These are phyloP conservation scores for Neurospora sp. DNA, from an alignment of 495 filamentous ascomycete species.

Conservation along the genomic window DNA sequence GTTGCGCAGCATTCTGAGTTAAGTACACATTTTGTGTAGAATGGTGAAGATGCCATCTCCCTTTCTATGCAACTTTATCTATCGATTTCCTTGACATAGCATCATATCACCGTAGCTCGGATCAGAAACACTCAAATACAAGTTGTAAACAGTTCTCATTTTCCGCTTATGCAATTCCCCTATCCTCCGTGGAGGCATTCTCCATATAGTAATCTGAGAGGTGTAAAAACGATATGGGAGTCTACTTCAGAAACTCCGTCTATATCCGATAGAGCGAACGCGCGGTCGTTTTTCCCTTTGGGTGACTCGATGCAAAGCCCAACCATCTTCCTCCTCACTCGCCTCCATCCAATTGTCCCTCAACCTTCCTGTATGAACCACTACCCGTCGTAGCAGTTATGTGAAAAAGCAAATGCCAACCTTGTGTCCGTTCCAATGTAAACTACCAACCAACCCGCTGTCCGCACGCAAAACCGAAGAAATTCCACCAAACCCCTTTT, in stretches of 20 bases:
- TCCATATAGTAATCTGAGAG: neutral
- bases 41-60: neutral
- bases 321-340: neutral
- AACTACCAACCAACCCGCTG: neutral
- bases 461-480: neutral
- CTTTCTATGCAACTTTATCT: neutral
- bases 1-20: neutral
- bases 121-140: neutral
- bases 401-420: neutral
- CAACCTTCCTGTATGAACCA: neutral
- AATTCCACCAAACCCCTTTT: neutral
- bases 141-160: neutral
- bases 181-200: neutral
- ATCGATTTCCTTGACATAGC: neutral
- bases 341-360: neutral
- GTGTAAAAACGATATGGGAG: neutral
- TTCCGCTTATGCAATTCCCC: neutral
- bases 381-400: neutral
- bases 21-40: neutral
- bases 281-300: neutral
- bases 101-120: neutral
- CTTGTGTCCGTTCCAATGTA: neutral
- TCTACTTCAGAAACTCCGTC: neutral
- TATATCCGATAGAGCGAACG: neutral
- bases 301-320: neutral